Evolutionary conservation across 345 rosid genomes (phyloP), one percentile per base, ranked within the genome.

Genomic region (Acer negundo): DNA sequence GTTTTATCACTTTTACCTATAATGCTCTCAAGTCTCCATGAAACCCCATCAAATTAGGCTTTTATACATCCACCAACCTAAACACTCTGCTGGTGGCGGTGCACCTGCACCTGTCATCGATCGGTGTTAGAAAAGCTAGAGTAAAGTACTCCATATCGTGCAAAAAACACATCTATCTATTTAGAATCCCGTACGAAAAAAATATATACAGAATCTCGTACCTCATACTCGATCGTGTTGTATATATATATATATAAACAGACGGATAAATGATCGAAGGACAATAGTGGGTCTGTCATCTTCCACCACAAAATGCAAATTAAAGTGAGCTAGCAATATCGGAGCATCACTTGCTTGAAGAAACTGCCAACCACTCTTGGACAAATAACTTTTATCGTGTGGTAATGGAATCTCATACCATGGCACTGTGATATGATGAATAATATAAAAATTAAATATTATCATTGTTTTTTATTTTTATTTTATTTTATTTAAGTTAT

Each of bases 21-120:
- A 3, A 2, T 28, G 31, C 31, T 28, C 31, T 28, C 1, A 72
- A 40, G 40, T 67, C 55, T 59, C 53, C 31, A 28, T 28, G 31
- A 40, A 73, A 44, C 73, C 23, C 77, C 87, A 61, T 15, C 22
- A 79, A 81, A 72, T 84, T 80, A 81, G 87, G 87, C 87, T 84
- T 84, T 81, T 4, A 35, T 35, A 35, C 38, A 35, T 65, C 51
- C 17, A 38, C 17, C 51, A 51, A 17, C 28, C 44, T 17, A 69
- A 10, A 40, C 70, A 17, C 19, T 4, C 3, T 16, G 35, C n/a
- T 19, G 55, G 19, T 13, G 15, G 55, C 56, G 56, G 56, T 51
- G 56, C 56, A 26, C 44, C 6, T 51, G 56, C n/a, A 26, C 44
- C 6, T 26, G 38, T 24, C 73, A 24, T 20, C 11, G 28, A 26